These are phyloP conservation scores for Myriosclerotinia curreyana DNA, from an alignment of 2,329 filamentous ascomycete genomes.

Conservation along the genomic window DNA sequence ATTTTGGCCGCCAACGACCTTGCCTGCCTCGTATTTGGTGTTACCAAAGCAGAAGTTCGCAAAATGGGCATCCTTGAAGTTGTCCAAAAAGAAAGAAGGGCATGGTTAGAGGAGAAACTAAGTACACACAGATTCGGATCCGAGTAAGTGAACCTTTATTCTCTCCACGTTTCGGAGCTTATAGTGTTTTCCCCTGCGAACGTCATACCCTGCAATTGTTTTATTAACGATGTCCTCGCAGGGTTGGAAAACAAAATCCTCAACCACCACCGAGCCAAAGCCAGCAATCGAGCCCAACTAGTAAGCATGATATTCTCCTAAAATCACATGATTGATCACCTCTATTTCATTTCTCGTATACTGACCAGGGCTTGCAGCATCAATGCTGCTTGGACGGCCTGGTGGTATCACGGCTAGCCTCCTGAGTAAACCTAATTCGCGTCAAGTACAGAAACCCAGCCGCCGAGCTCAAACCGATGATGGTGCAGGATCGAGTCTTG, in stretches of 20 bases:
- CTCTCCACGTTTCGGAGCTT: not conserved
- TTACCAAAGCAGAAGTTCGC: constrained; percentile 90
- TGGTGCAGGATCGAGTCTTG: constrained; percentile 49
- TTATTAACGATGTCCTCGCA: constrained; percentile 16
- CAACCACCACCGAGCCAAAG: constrained; percentile 29
- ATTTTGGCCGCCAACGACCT: constrained; percentile 95
- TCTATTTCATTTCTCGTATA: constrained; percentile 4
- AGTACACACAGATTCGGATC: constrained; percentile 57
- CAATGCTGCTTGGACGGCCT: constrained; percentile 65
- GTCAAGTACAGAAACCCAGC: constrained; percentile 49
- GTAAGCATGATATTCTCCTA: constrained; percentile 2
- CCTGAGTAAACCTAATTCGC: constrained; percentile 67
- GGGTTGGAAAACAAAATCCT: constrained; percentile 29
- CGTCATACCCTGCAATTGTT: not conserved
- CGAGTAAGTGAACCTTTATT: constrained; percentile 13
- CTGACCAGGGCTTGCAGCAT: constrained; percentile 31
- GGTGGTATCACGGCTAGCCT: constrained; percentile 80
- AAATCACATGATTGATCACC: not conserved
- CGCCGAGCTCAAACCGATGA: constrained; percentile 64
- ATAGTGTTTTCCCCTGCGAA: not conserved
- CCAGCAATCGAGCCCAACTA: constrained; percentile 35
- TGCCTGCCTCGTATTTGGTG: constrained; percentile 96
- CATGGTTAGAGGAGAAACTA: constrained; percentile 87
- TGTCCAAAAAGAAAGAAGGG: constrained; percentile 81
- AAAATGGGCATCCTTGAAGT: constrained; percentile 95